phyloP scores from a whole-genome alignment of 2,329 filamentous ascomycete species.

The Leptographium galeiforme region DNA sequence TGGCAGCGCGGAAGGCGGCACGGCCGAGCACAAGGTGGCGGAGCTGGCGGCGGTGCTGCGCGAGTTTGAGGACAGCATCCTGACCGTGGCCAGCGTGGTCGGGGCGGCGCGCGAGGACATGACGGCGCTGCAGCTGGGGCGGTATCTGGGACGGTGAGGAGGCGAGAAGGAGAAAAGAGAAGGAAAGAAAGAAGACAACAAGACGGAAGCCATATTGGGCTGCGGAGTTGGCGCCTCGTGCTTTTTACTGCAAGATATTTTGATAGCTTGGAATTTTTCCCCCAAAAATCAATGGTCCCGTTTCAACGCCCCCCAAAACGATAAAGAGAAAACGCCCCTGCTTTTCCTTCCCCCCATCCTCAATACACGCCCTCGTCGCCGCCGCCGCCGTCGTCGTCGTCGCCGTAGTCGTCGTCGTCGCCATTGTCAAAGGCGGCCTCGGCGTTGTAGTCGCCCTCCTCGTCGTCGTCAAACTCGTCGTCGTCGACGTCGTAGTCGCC shows the following conservation, averaged over 20 bases:
- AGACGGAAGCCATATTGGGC: no score
- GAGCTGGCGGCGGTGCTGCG: constrained; percentile 45
- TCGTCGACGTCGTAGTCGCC: constrained; percentile 35
- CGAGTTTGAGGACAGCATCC: constrained; percentile 52
- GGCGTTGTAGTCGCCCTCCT: constrained; percentile 47
- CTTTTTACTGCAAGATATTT: no score
- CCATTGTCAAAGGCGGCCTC: constrained; percentile 48
- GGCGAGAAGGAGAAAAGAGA: background rate
- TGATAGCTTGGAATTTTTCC: no score
- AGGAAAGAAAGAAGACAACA: background rate
- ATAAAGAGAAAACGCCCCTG: background rate
- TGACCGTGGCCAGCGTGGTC: constrained; percentile 48
- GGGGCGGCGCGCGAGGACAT: constrained; percentile 46
- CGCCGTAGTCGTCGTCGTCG: constrained; percentile 32
- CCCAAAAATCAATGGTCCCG: background rate
- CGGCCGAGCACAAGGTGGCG: constrained; percentile 30
- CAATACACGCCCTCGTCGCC: constrained; percentile 16
- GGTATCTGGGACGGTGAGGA: constrained; percentile 22
- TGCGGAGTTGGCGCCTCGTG: no score
- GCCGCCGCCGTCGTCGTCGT: constrained; percentile 35
- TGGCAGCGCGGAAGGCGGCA: constrained; percentile 19
- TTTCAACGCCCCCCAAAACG: background rate
- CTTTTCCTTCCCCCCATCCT: background rate
- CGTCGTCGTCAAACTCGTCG: constrained; percentile 42
- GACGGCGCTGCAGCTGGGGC: constrained; percentile 41